phyloP scores from a whole-genome alignment of 371 early-diverging fungal species.

The Massospora cicadina region DNA sequence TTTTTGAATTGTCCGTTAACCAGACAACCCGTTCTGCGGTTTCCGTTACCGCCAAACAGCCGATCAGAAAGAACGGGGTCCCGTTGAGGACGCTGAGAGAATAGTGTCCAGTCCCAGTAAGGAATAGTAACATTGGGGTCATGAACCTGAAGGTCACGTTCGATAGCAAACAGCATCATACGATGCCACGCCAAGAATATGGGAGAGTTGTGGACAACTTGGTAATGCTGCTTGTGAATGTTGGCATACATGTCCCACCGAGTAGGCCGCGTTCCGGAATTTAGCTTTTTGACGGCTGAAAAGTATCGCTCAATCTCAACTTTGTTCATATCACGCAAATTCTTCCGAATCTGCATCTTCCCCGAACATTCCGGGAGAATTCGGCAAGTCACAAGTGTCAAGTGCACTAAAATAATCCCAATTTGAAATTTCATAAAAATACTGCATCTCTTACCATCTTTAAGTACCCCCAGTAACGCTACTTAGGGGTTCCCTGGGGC shows the following conservation, averaged over 20 bases:
- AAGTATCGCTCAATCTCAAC: not conserved
- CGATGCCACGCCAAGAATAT: conserved; percentile 26
- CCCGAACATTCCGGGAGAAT: too few species aligned
- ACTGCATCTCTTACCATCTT: too few species aligned
- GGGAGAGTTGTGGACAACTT: conserved; percentile 1
- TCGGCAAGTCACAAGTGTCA: too few species aligned
- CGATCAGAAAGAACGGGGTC: conserved; percentile 11
- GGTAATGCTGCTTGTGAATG: conserved; percentile 2
- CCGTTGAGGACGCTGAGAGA: conserved; percentile 11
- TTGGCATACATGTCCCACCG: not conserved
- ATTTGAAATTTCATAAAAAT: too few species aligned
- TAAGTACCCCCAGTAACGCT: too few species aligned
- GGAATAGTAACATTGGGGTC: conserved; percentile 25
- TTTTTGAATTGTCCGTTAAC: conserved; percentile 13
- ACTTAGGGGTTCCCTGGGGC: too few species aligned
- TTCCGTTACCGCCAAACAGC: conserved; percentile 14
- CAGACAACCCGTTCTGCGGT: conserved; percentile 12
- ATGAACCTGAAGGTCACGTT: conserved; percentile 17
- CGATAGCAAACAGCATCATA: conserved; percentile 16
- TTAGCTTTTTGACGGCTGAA: not conserved
- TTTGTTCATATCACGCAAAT: not conserved
- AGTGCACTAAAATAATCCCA: too few species aligned
- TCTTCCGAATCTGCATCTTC: too few species aligned
- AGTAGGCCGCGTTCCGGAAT: conserved; percentile 2
- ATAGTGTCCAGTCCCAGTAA: conserved; percentile 33